Conservation (phyloP, 306 rosid species). For the Cucumis sativus region Cucumber_9930_V3 NC_026661.2:14450501-14451000, state of each 20-base stretch:
- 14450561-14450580: conserved; percentile 49
- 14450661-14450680: not conserved
- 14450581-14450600: conserved; percentile 21
- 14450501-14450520: conserved; percentile 83
- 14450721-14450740: not conserved
- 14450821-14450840: not conserved
- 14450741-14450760: not conserved
- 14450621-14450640: conserved; percentile 6
- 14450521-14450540: conserved; percentile 83
- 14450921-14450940: not conserved
- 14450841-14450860: not conserved
- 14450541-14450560: conserved; percentile 58
- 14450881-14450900: not conserved
- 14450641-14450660: not conserved
- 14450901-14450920: not conserved
- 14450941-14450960: not conserved
- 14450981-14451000: not conserved
- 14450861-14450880: not conserved
- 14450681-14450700: not conserved
- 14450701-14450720: not conserved
- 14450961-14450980: not conserved
- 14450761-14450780: not conserved
- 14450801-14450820: not conserved
- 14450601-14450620: conserved; percentile 31
- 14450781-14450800: not conserved